Conservation (phyloP, 306 rosid species). For the Vigna angularis region DNA sequence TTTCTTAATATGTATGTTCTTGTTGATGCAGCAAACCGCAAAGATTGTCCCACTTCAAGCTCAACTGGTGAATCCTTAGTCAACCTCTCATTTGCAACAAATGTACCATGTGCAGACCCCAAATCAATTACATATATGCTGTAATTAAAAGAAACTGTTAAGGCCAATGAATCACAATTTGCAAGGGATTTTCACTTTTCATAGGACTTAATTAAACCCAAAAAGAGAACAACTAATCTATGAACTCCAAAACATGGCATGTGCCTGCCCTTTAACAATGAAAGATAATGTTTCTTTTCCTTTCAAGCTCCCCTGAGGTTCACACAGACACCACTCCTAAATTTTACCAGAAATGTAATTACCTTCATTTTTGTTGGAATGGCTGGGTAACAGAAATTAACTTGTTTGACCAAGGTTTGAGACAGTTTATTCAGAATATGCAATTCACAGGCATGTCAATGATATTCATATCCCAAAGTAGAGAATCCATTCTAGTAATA, state of each 20-base stretch:
- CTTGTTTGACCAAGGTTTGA: conserved; percentile 1
- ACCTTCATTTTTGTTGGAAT: not conserved
- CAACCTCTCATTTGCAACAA: conserved; percentile 97
- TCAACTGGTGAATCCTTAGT: conserved; percentile 92
- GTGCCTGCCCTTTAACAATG: conserved; percentile 9
- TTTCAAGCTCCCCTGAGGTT: conserved; percentile 16
- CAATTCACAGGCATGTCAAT: not conserved
- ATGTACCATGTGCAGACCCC: conserved; percentile 99
- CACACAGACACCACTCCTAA: conserved; percentile 28
- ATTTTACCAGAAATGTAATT: not conserved
- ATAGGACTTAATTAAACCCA: not conserved
- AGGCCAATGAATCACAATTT: conserved; percentile 5
- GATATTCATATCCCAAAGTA: conserved; percentile 2
- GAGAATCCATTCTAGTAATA: conserved; percentile 23
- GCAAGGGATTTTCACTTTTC: conserved; percentile 22
- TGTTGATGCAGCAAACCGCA: conserved; percentile 97
- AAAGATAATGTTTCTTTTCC: conserved; percentile 17
- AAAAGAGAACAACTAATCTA: not conserved
- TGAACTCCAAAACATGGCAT: conserved; percentile 3
- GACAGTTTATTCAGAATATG: conserved; percentile 6
- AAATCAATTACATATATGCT: conserved; percentile 92
- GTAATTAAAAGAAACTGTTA: conserved; percentile 47
- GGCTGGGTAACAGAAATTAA: not conserved
- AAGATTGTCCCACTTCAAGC: conserved; percentile 94
- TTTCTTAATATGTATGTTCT: conserved; percentile 77